Base-by-base conservation (phyloP, 139 green algal genomes). In the Astrephomene gubernaculifera region DNA sequence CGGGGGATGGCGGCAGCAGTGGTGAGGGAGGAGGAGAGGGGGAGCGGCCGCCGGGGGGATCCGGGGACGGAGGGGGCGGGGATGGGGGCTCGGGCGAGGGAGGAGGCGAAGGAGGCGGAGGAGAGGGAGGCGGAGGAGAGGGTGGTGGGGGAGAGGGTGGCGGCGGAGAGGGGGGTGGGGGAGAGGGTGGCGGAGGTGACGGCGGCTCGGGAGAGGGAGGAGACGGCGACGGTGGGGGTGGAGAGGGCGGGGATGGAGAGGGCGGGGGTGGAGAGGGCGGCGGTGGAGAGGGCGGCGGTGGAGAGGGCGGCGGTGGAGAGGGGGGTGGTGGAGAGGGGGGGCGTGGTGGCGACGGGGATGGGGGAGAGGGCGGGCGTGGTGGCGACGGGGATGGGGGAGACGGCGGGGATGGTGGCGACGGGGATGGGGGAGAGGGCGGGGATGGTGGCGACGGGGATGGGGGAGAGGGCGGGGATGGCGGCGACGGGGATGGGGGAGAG, bases 51-150 rank as follows among this genome's bases (percentile, higher is more conserved):
- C n/a, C n/a, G n/a, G n/a, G n/a, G n/a, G n/a, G n/a, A n/a, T n/a
- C n/a, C n/a, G n/a, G n/a, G n/a, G n/a, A n/a, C n/a, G n/a, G n/a
- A n/a, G n/a, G n/a, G n/a, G n/a, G n/a, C n/a, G n/a, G n/a, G 35
- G 33, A 45, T 72, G 65, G 65, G 65, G 22, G 65, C 65, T 45
- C 65, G 33, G 65, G 45, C 65, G 35, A 44, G 65, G 65, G 44
- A 43, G 7, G 71, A 65, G 21, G 71, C 31, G 12, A 61, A 22
- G 44, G 71, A 67, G 6, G 71, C 65, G 27, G 71, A 38, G 44
- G 69, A 78, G 41, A 44, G 31, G 24, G 43, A 27, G 29, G 70
- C 24, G 70, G 41, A 36, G 44, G 70, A 39, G 44, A 44, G 63
- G 39, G 43, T 27, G 14, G 41, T 3, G 61, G 27, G 19, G 19